A percentile compares a stretch with the other conserved stretches of the same genome.
These are phyloP conservation scores for Fonsecaea pugnacius DNA, from an alignment of 2,329 filamentous ascomycete species.

Conservation along the genomic window DNA sequence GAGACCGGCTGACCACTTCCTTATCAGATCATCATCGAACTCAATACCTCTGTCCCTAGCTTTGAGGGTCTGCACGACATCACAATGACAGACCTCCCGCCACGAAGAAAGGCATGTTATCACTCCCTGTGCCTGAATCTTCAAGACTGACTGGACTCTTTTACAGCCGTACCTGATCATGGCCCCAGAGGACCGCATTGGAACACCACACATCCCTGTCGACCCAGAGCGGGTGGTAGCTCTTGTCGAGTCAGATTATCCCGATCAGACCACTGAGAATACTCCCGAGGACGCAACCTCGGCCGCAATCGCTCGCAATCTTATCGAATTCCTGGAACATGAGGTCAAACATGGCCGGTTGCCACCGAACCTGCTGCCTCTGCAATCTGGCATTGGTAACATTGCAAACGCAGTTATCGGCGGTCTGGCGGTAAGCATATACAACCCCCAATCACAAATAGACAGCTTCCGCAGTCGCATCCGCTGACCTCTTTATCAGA, in stretches of 20 bases:
- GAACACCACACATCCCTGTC: conserved; percentile 77
- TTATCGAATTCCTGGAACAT: conserved; percentile 86
- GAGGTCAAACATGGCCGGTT: conserved; percentile 79
- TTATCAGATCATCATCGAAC: conserved; percentile 76
- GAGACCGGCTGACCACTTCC: neutral
- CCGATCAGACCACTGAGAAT: conserved; percentile 76
- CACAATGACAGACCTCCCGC: conserved; percentile 83
- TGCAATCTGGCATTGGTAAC: conserved; percentile 89
- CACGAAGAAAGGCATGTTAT: conserved; percentile 66
- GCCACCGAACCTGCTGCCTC: conserved; percentile 74
- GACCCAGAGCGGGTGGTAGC: conserved; percentile 85
- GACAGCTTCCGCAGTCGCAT: neutral
- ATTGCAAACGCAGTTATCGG: conserved; percentile 91
- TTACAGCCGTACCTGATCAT: conserved; percentile 68
- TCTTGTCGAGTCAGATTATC: conserved; percentile 82
- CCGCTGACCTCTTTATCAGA: conserved; percentile 36
- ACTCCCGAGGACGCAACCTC: conserved; percentile 74
- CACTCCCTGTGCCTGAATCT: neutral
- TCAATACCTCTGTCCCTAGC: conserved; percentile 82
- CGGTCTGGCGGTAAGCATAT: conserved; percentile 62
- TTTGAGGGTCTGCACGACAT: conserved; percentile 92
- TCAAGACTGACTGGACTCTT: neutral
- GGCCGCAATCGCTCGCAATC: conserved; percentile 72
- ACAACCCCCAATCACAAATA: too few relatives aligned
- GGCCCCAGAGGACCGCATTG: conserved; percentile 83